Conservation (phyloP, 2,329 filamentous ascomycete species). For the Thelonectria olida region DNA sequence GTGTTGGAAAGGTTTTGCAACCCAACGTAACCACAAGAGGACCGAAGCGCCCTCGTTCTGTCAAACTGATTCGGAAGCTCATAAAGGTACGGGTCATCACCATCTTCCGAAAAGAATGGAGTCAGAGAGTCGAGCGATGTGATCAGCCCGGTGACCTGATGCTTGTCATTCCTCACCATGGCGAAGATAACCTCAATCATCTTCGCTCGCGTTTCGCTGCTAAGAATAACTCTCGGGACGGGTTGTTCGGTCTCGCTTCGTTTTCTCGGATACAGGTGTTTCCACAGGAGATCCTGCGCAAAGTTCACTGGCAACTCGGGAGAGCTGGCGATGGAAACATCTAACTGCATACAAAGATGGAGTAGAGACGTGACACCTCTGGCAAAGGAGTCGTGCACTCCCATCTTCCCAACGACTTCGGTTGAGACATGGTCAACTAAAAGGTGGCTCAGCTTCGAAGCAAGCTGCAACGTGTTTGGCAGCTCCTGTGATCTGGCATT, state of each 20-base stretch:
- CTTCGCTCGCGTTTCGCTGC: slow-evolving; percentile 63
- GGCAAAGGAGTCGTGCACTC: slow-evolving; percentile 41
- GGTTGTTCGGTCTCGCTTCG: slow-evolving; percentile 41
- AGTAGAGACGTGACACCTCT: slow-evolving; percentile 43
- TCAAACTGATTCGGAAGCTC: slow-evolving; percentile 72
- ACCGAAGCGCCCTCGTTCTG: slow-evolving; percentile 73
- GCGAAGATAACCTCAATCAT: slow-evolving; percentile 69
- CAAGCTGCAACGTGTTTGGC: slow-evolving; percentile 42
- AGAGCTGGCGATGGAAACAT: slow-evolving; percentile 37
- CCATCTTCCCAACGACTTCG: slow-evolving; percentile 46
- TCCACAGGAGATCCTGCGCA: slow-evolving; percentile 62
- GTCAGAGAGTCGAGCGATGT: slow-evolving; percentile 47
- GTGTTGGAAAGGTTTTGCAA: slow-evolving; percentile 94
- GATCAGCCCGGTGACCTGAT: slow-evolving; percentile 62
- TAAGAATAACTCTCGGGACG: slow-evolving; percentile 57
- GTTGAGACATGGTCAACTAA: slow-evolving; percentile 52
- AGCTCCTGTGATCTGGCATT: slow-evolving; percentile 37
- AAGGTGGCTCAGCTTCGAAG: slow-evolving; percentile 42
- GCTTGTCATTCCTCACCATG: slow-evolving; percentile 61
- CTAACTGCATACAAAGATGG: slow-evolving; percentile 43
- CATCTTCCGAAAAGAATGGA: slow-evolving; percentile 48
- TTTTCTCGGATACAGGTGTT: slow-evolving; percentile 72
- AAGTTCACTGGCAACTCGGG: slow-evolving; percentile 39
- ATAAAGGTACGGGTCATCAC: slow-evolving; percentile 65
- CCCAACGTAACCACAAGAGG: slow-evolving; percentile 84